Evolutionary conservation across 352 stramenopile genomes (phyloP).

Genomic region (Thalassiosira hispida): DNA sequence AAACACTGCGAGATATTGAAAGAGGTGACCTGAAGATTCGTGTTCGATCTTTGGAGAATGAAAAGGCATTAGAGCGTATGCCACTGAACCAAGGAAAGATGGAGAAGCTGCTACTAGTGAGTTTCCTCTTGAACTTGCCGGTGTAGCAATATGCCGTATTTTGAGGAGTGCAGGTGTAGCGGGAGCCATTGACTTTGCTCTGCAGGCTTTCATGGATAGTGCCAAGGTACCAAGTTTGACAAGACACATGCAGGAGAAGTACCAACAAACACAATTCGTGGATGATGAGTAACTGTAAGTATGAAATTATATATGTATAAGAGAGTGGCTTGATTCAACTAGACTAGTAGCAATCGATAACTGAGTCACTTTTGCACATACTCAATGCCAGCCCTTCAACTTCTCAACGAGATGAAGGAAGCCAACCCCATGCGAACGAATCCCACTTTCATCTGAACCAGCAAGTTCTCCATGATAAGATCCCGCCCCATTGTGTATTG

Average conservation of each 20-base stretch:
- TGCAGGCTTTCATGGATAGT: slow-evolving; percentile 76
- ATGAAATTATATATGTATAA: too few species aligned
- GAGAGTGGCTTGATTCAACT: too few species aligned
- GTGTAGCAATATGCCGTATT: slow-evolving; percentile 51
- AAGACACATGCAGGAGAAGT: slow-evolving; percentile 86
- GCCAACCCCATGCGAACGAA: too few species aligned
- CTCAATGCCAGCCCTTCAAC: too few species aligned
- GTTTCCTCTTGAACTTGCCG: slow-evolving; percentile 83
- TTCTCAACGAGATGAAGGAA: too few species aligned
- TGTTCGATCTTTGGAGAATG: slow-evolving; percentile 83
- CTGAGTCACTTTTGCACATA: too few species aligned
- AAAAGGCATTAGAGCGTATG: slow-evolving; percentile 84
- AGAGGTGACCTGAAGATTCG: slow-evolving; percentile 86
- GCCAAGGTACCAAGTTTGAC: slow-evolving; percentile 83
- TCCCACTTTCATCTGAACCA: too few species aligned
- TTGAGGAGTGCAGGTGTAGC: slow-evolving; percentile 52
- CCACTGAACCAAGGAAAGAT: slow-evolving; percentile 80
- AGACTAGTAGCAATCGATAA: too few species aligned
- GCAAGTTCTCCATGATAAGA: too few species aligned
- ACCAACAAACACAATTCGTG: slow-evolving; percentile 71
- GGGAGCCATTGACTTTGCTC: slow-evolving; percentile 66
- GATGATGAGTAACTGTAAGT: too few species aligned
- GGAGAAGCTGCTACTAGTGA: slow-evolving; percentile 81
- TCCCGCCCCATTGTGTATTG: too few species aligned
- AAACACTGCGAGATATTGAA: slow-evolving; percentile 85